Evolutionary conservation across 2,329 filamentous ascomycete genomes (phyloP).

Genomic region (Aspergillus sp.): DNA sequence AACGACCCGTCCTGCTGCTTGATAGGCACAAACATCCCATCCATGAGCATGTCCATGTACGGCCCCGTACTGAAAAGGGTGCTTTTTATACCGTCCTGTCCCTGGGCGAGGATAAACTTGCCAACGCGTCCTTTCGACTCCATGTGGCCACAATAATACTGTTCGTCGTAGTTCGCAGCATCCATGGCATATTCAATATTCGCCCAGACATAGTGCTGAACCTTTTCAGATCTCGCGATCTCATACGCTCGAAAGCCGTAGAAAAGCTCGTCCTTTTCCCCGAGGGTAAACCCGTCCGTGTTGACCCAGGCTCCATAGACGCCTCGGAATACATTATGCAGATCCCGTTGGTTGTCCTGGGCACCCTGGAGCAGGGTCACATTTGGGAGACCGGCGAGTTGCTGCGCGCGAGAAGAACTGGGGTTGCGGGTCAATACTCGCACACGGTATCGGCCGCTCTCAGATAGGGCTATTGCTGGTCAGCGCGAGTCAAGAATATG

Average conservation of each 20-base stretch:
- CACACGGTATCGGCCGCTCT: not conserved
- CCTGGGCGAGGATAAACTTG: not conserved
- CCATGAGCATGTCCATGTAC: conserved; percentile 45
- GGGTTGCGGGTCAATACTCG: not conserved
- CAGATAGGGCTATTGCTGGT: not conserved
- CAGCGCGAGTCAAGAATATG: rapidly evolving
- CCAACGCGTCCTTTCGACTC: not conserved
- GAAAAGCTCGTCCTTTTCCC: conserved; percentile 33
- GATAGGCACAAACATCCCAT: no score
- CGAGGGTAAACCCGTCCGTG: conserved; percentile 51
- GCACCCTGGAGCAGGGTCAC: not conserved
- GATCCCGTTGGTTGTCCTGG: not conserved
- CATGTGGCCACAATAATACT: not conserved
- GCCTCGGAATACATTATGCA: conserved; percentile 39
- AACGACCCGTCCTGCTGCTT: no score
- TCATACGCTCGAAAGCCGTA: conserved; percentile 44
- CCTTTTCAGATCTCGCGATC: conserved; percentile 43
- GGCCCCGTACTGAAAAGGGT: conserved; percentile 45
- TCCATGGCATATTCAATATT: not conserved
- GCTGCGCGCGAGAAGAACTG: not conserved
- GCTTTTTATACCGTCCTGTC: conserved; percentile 29
- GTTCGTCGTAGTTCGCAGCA: not conserved
- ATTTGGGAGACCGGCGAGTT: not conserved
- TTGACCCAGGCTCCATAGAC: conserved; percentile 53
- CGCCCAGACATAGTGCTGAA: conserved; percentile 39